Evolutionary conservation across 495 filamentous ascomycete species (phyloP).

Genomic region (Aspergillus panamensis): DNA sequence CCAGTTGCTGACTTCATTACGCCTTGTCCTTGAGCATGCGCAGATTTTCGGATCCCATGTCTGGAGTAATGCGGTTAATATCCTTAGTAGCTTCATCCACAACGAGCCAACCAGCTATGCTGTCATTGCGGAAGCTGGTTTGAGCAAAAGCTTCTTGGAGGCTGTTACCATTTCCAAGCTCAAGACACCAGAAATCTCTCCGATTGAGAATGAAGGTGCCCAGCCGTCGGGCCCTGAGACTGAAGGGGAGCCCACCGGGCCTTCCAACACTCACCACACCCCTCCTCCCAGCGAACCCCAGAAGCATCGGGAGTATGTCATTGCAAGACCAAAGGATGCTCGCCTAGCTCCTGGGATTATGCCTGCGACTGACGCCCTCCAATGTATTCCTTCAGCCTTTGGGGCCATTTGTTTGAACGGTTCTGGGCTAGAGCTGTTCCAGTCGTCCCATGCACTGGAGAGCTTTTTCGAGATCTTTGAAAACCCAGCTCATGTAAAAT

Average conservation of each 20-base stretch:
- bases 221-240: conserved; percentile 14
- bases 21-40: conserved; percentile 76
- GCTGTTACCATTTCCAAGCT: conserved; percentile 61
- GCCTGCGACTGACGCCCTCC: conserved; percentile 79
- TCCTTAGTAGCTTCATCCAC: conserved; percentile 94
- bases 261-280: conserved; percentile 17
- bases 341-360: conserved; percentile 72
- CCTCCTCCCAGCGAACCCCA: conserved; percentile 19
- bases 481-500: conserved; percentile 82
- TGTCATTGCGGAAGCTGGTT: conserved; percentile 88
- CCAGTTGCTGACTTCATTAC: conserved; percentile 70
- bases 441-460: conserved; percentile 73
- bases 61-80: conserved; percentile 88
- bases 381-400: conserved; percentile 77
- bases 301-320: conserved; percentile 32
- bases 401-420: conserved; percentile 92
- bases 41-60: conserved; percentile 80
- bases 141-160: conserved; percentile 78
- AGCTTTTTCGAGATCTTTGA: conserved; percentile 94
- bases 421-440: conserved; percentile 83
- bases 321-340: conserved; percentile 33
- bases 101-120: conserved; percentile 98
- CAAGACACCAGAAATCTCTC: conserved; percentile 31
- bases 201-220: conserved; percentile 26
- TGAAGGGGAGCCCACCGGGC: conserved; percentile 26